Evolutionary conservation across 2,329 filamentous ascomycete species (phyloP), one percentile per base, ranked within the genome.

Genomic region (Alternaria solani): DNA sequence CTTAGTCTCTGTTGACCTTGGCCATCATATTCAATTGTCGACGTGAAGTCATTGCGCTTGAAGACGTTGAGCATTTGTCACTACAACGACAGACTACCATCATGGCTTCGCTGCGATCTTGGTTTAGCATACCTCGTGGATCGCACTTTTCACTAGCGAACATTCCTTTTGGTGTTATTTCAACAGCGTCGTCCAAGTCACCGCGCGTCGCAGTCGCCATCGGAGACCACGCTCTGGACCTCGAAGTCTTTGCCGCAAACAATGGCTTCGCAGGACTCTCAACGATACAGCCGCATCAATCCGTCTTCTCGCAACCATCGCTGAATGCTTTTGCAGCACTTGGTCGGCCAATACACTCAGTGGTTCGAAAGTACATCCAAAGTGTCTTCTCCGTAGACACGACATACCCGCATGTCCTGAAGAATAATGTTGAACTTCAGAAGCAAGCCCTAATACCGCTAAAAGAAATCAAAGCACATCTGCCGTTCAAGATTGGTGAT

Each of bases 101-200:
- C 56, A 79, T 79, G 77, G 54, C 77, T 63, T 61, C 76, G 11
- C 66, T 77, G 28, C 66, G 67, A 30, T 88, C 86, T 55, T 89
- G 87, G 87, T 81, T 90, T 56, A 78, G 78, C 51, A 87, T 90
- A 60, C 85, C 87, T 47, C 80, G 82, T 53, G 81, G 82, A 57
- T 89, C 86, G 57, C 87, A 88, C 71, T 93, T 93, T 79, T 92
- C 91, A 8, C 81, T 94, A 52, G 87, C 89, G 71, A 95, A 95
- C 75, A 89, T 95, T 55, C 92, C 92, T 1, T 94, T 94, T 72
- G 92, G 92, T 71, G 88, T 95, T 81, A 91, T 95, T 73, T 90
- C 88, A 30, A 90, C 89, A 1, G 65, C 83, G 3, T 77, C 82
- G 6, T 83, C 86, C 59, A 70, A 82, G 11, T 82, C 82, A 26